Percentiles rank a stretch among this genome's conserved stretches.
Evolutionary conservation across 139 green algal genomes (phyloP).

Genomic region (Eudorina sp.): DNA sequence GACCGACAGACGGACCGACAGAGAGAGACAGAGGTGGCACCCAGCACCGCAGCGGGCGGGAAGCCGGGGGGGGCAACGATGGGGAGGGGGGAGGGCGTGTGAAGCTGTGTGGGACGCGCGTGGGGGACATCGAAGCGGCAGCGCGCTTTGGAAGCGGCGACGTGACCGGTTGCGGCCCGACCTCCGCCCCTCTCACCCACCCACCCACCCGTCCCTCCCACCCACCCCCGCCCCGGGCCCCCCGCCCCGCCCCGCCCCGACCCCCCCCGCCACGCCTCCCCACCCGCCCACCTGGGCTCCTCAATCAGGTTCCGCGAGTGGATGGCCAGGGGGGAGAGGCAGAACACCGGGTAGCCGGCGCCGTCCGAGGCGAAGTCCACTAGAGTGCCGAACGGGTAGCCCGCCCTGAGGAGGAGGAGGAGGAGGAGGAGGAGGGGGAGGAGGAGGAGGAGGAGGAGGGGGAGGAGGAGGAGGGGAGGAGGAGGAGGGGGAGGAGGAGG

Average conservation of each 20-base stretch:
- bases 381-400: slow-evolving; percentile 97
- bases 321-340: slow-evolving; percentile 79
- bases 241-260: too few relatives aligned
- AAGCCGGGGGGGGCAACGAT: too few relatives aligned
- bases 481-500: neutral
- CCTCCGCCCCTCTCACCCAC: too few relatives aligned
- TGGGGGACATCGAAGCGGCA: too few relatives aligned
- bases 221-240: neutral
- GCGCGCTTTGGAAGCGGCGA: too few relatives aligned
- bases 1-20: neutral
- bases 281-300: slow-evolving; percentile 28
- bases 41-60: too few relatives aligned
- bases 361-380: slow-evolving; percentile 97
- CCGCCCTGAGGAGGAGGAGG: slow-evolving; percentile 64
- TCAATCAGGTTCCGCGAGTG: slow-evolving; percentile 86
- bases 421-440: neutral
- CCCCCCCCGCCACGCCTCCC: neutral
- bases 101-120: neutral
- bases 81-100: neutral
- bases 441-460: neutral
- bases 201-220: neutral
- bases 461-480: neutral
- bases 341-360: slow-evolving; percentile 93
- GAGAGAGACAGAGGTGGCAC: too few relatives aligned
- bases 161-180: too few relatives aligned